phyloP scores from a whole-genome alignment of 1,139 yeast genomes.

The Suhomyces chickasaworum region DNA sequence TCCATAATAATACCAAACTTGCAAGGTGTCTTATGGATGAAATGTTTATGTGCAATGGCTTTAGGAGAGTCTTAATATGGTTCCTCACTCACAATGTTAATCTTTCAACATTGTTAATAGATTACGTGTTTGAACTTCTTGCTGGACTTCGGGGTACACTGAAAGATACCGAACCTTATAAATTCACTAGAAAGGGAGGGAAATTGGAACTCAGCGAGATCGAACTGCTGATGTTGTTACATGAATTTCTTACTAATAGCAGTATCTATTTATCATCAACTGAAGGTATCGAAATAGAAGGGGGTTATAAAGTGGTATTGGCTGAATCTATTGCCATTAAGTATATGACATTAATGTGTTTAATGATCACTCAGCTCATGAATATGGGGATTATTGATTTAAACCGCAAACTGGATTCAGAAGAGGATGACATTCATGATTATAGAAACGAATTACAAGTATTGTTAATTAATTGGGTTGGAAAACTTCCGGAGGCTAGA shows the following conservation, averaged over 20 bases:
- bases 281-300: slow-evolving; percentile 38
- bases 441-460: slow-evolving; percentile 59
- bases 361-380: slow-evolving; percentile 58
- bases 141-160: slow-evolving; percentile 54
- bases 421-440: slow-evolving; percentile 35
- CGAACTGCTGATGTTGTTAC: slow-evolving; percentile 67
- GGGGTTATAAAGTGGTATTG: slow-evolving; percentile 36
- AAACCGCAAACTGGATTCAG: slow-evolving; percentile 19
- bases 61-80: slow-evolving; percentile 66
- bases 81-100: slow-evolving; percentile 61
- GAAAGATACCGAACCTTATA: slow-evolving; percentile 30
- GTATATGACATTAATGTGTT: slow-evolving; percentile 55
- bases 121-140: slow-evolving; percentile 62
- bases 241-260: slow-evolving; percentile 63
- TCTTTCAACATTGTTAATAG: slow-evolving; percentile 50
- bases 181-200: slow-evolving; percentile 58
- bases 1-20: slow-evolving; percentile 41
- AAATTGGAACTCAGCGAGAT: slow-evolving; percentile 50
- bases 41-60: slow-evolving; percentile 64
- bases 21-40: slow-evolving; percentile 64
- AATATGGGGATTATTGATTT: slow-evolving; percentile 47
- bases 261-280: slow-evolving; percentile 50
- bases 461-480: slow-evolving; percentile 63
- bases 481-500: slow-evolving; percentile 47
- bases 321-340: slow-evolving; percentile 50